Base-by-base conservation (phyloP, 2,329 filamentous ascomycete species). In the Xylariaceae sp. region DNA sequence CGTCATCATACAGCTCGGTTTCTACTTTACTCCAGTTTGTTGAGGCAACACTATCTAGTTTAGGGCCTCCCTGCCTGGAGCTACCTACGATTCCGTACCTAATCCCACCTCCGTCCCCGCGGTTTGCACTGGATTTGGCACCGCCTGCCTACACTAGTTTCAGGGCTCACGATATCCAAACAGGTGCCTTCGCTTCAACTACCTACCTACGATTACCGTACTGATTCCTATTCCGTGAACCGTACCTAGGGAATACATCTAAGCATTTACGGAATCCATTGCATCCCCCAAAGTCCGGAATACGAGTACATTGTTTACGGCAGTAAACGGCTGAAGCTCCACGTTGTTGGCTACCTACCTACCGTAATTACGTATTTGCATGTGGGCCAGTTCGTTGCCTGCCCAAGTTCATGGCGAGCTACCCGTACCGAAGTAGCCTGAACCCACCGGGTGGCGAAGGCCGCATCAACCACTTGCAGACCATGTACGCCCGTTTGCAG, bases 401-500 rank as follows among this genome's bases (percentile, higher is more conserved):
- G 53, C 55, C 63, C 58, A 53, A 61, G 60, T 55, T 56, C 66
- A 74, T 74, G 72, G 73, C 72, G 66, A 72, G 69, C 71, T 74
- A 73, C 23, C 23, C 23, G 23, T 30, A 30, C 65, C 68, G 60
- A 34, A 30, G 49, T 51, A 61, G 66, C 63, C 23, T 62, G 49
- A 66, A 58, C 55, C 62, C 67, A 54, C 63, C 64, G 35, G 68
- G 71, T 68, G 68, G 68, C 57, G 67, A 69, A 37, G 74, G 75
- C 61, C 60, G 66, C 41, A 71, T 72, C 61, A 65, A 67, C 48
- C 71, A 72, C 54, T 67, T 78, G 53, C 72, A 77, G 60, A 72
- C 76, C 11, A 74, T 79, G 57, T 72, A 77, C 53, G 76, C 74
- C 61, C 77, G 70, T 62, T 61, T 73, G 60, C 69, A 72, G 53